Conservation (phyloP, 2,329 filamentous ascomycete genomes). For the Hymenoscyphus albidus region DNA sequence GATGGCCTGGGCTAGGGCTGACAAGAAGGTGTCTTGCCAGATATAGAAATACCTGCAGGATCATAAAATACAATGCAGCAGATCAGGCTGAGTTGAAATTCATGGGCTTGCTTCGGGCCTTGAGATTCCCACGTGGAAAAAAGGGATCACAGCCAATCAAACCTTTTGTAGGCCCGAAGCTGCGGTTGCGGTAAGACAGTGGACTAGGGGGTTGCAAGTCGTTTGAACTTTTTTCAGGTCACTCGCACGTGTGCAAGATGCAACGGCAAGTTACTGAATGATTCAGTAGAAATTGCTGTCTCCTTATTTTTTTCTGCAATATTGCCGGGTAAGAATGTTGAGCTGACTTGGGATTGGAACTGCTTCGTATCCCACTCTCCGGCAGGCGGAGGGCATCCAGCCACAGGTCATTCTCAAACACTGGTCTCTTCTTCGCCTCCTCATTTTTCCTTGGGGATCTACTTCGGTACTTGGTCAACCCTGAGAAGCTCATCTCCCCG, state of each 20-base stretch:
- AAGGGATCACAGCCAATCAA: neutral
- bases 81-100: neutral
- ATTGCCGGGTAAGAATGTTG: neutral
- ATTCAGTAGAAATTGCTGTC: neutral
- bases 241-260: neutral
- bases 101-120: neutral
- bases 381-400: neutral
- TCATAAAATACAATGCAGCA: neutral
- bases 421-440: neutral
- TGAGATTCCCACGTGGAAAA: constrained; percentile 1
- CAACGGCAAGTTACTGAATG: neutral
- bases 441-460: neutral
- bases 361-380: neutral
- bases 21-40: neutral
- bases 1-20: neutral
- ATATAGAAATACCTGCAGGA: neutral
- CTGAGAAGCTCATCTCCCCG: neutral
- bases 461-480: neutral
- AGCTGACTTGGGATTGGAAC: neutral
- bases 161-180: neutral
- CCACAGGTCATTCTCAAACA: neutral
- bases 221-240: constrained; percentile 1
- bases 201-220: neutral
- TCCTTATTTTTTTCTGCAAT: neutral
- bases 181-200: constrained; percentile 2